phyloP scores from a whole-genome alignment of 2,329 filamentous ascomycete species.

The Stachybotrys echinatus region DNA sequence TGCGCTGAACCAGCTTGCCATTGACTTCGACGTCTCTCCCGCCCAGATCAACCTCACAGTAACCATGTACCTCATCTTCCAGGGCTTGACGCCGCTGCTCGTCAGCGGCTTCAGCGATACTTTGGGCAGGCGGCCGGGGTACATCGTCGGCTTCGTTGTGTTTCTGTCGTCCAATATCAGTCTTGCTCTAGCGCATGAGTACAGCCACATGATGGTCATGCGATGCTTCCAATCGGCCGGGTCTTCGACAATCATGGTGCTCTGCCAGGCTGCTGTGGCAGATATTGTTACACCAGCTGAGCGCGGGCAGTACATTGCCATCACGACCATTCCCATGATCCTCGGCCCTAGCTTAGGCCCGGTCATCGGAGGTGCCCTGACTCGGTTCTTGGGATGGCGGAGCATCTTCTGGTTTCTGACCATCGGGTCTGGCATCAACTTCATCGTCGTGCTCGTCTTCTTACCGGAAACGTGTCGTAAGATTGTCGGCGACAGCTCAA shows the following conservation, averaged over 20 bases:
- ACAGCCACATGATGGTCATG: constrained; percentile 35
- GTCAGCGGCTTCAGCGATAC: constrained; percentile 44
- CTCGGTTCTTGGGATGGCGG: constrained; percentile 16
- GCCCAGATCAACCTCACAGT: constrained; percentile 36
- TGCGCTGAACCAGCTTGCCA: constrained; percentile 36
- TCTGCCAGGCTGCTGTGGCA: constrained; percentile 25
- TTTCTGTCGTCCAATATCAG: constrained; percentile 42
- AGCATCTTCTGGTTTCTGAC: constrained; percentile 13
- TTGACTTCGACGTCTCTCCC: constrained; percentile 33
- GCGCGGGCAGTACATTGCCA: constrained; percentile 21
- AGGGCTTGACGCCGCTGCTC: constrained; percentile 48
- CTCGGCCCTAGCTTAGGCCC: constrained; percentile 38
- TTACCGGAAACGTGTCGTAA: constrained; percentile 10
- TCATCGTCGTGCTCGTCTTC: constrained; percentile 1
- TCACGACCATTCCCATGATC: constrained; percentile 19
- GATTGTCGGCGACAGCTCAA: constrained; percentile 9
- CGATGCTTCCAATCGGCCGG: constrained; percentile 42
- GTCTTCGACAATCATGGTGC: constrained; percentile 31
- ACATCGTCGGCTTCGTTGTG: constrained; percentile 37
- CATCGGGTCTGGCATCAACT: constrained; percentile 8
- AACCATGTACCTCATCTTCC: constrained; percentile 46
- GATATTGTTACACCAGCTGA: constrained; percentile 22
- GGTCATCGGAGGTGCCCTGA: constrained; percentile 34
- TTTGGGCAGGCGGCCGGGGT: constrained; percentile 38
- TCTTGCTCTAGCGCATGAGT: constrained; percentile 36